Conservation (phyloP, 2,329 filamentous ascomycete genomes). For the Aureobasidium namibiae region DNA sequence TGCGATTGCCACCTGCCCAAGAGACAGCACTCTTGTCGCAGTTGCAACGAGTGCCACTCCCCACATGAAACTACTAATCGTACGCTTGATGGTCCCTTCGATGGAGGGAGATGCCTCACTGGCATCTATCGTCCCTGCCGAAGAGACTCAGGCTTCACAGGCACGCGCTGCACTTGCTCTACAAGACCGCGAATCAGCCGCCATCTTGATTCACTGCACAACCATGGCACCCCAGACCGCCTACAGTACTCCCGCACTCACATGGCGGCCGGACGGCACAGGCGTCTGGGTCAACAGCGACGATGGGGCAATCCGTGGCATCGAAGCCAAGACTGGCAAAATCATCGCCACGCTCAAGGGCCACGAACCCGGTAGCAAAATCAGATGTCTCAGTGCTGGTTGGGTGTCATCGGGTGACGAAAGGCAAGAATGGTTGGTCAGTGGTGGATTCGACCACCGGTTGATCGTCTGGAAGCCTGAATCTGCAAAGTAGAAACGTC, state of each 20-base stretch:
- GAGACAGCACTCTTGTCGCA: conserved; percentile 46
- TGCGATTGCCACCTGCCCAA: conserved; percentile 47
- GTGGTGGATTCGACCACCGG: conserved; percentile 56
- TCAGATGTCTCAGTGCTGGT: conserved; percentile 51
- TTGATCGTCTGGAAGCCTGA: conserved; percentile 47
- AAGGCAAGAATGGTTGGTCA: conserved; percentile 49
- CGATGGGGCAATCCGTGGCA: conserved; percentile 52
- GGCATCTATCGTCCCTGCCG: conserved; percentile 20
- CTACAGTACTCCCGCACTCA: conserved; percentile 54
- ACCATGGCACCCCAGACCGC: conserved; percentile 56
- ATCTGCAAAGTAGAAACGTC: not conserved
- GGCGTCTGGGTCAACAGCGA: conserved; percentile 59
- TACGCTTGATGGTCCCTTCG: conserved; percentile 8
- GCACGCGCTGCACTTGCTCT: conserved; percentile 42
- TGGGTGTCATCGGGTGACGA: conserved; percentile 24
- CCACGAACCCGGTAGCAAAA: conserved; percentile 50
- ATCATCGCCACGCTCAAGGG: conserved; percentile 41
- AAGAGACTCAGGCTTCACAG: conserved; percentile 33
- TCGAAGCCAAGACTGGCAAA: conserved; percentile 52
- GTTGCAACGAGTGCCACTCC: conserved; percentile 53
- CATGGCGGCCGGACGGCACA: conserved; percentile 48
- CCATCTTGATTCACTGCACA: conserved; percentile 51
- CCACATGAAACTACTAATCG: conserved; percentile 36
- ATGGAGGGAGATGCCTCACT: not conserved
- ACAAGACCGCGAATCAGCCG: conserved; percentile 50